Evolutionary conservation across 2,329 filamentous ascomycete genomes (phyloP).

Genomic region (Orbilia blumenaviensis): DNA sequence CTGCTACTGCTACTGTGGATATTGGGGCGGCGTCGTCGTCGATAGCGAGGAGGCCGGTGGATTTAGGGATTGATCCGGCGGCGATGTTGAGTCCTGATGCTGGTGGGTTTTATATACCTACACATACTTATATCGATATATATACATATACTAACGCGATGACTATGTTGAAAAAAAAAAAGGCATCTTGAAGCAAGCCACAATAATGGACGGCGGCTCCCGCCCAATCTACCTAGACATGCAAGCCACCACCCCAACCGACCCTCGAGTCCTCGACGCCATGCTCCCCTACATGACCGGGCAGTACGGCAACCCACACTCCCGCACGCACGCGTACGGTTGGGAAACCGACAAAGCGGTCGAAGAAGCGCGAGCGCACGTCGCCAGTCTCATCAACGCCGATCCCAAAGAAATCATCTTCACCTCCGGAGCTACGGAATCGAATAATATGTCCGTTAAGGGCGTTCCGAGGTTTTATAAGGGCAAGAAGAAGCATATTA

Average conservation of each 20-base stretch:
- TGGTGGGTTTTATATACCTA: background rate
- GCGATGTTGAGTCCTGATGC: slow-evolving; percentile 50
- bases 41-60: slow-evolving; percentile 28
- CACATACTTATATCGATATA: no score
- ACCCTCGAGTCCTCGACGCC: slow-evolving; percentile 91
- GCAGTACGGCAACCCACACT: slow-evolving; percentile 96
- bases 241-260: slow-evolving; percentile 95
- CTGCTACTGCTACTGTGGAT: no score
- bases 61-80: slow-evolving; percentile 40
- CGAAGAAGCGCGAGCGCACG: slow-evolving; percentile 82
- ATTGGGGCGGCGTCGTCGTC: no score
- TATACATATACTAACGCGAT: no score
- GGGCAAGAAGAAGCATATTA: slow-evolving; percentile 96
- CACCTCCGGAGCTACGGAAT: slow-evolving; percentile 96
- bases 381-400: slow-evolving; percentile 88
- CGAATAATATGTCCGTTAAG: slow-evolving; percentile 99
- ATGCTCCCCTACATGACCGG: slow-evolving; percentile 96
- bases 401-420: slow-evolving; percentile 99
- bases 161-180: no score
- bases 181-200: slow-evolving; percentile 89
- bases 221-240: slow-evolving; percentile 97
- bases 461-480: slow-evolving; percentile 96
- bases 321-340: slow-evolving; percentile 94
- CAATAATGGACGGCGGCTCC: slow-evolving; percentile 89
- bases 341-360: slow-evolving; percentile 98